Conservation (phyloP, 768 basidiomycete genomes). For the Fomitopsis pulvina region DNA sequence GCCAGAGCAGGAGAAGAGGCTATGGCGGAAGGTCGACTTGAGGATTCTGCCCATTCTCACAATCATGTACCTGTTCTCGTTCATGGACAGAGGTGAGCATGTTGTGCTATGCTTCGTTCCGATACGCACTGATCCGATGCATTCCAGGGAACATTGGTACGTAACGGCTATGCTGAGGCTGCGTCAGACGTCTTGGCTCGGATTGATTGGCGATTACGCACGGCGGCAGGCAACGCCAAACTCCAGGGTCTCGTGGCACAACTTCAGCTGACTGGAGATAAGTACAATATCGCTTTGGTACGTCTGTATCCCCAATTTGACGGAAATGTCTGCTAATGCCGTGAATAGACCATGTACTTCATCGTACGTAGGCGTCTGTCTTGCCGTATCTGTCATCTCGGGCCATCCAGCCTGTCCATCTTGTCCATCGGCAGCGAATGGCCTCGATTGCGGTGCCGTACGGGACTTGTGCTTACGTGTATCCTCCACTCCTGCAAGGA, state of each 20-base stretch:
- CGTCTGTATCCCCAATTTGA: constrained; percentile 9
- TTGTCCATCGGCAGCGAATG: too few relatives aligned
- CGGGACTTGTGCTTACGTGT: too few relatives aligned
- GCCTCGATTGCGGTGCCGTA: too few relatives aligned
- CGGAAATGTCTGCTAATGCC: neutral
- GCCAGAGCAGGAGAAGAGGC: constrained; percentile 28
- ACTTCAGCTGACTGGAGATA: constrained; percentile 47
- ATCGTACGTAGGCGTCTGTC: constrained; percentile 36
- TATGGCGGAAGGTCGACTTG: constrained; percentile 26
- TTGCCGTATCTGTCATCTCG: neutral
- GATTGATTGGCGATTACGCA: neutral
- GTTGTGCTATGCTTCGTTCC: neutral
- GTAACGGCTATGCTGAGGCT: neutral
- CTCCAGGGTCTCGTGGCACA: constrained; percentile 45
- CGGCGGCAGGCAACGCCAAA: constrained; percentile 21
- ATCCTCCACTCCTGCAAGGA: too few relatives aligned
- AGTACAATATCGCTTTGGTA: constrained; percentile 65
- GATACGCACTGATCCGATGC: neutral
- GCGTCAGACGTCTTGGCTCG: neutral
- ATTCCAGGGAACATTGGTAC: constrained; percentile 15
- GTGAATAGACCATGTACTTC: constrained; percentile 57
- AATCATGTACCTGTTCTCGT: constrained; percentile 26
- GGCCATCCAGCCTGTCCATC: neutral
- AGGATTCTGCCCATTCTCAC: constrained; percentile 24
- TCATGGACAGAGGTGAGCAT: constrained; percentile 19